Percentiles rank a stretch among this genome's conserved stretches.
These are phyloP conservation scores for Epichloe amarillans DNA, from an alignment of 2,329 filamentous ascomycete genomes.

Conservation along the genomic window DNA sequence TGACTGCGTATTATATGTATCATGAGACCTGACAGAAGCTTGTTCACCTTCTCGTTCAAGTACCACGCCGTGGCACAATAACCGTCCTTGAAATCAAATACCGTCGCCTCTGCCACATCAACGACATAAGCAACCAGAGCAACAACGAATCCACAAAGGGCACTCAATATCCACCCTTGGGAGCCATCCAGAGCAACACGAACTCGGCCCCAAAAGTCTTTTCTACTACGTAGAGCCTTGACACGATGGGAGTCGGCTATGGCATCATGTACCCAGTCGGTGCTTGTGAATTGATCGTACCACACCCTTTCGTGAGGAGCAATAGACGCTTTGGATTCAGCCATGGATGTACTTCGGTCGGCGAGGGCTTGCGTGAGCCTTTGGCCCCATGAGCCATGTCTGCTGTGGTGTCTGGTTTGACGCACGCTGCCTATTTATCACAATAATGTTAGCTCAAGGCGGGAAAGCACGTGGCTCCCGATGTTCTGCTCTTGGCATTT, in stretches of 20 bases:
- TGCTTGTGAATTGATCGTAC: conserved; percentile 98
- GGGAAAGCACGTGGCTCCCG: not conserved
- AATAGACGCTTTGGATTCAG: conserved; percentile 51
- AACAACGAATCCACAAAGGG: conserved; percentile 74
- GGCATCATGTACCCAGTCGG: conserved; percentile 95
- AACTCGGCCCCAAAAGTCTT: conserved; percentile 72
- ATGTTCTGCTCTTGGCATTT: not conserved
- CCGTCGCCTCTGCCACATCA: conserved; percentile 69
- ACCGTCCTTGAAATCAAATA: conserved; percentile 87
- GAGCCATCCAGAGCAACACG: conserved; percentile 68
- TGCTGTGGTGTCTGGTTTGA: conserved; percentile 37
- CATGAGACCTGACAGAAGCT: not conserved
- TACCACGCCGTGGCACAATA: conserved; percentile 66
- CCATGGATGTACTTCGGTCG: conserved; percentile 43
- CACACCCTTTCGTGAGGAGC: conserved; percentile 79
- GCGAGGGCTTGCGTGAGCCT: conserved; percentile 49
- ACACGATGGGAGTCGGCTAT: conserved; percentile 88
- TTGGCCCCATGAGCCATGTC: conserved; percentile 44
- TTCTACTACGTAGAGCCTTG: conserved; percentile 67
- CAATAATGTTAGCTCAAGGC: not conserved
- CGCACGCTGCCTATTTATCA: conserved; percentile 22
- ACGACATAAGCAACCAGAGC: conserved; percentile 80
- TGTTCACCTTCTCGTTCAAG: conserved; percentile 49
- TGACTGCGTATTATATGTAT: not conserved
- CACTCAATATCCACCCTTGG: conserved; percentile 90